Percentiles rank a stretch among this genome's conserved stretches.
Conservation (phyloP, 305 asterid species). For the Solanum aculeatissimum region DNA sequence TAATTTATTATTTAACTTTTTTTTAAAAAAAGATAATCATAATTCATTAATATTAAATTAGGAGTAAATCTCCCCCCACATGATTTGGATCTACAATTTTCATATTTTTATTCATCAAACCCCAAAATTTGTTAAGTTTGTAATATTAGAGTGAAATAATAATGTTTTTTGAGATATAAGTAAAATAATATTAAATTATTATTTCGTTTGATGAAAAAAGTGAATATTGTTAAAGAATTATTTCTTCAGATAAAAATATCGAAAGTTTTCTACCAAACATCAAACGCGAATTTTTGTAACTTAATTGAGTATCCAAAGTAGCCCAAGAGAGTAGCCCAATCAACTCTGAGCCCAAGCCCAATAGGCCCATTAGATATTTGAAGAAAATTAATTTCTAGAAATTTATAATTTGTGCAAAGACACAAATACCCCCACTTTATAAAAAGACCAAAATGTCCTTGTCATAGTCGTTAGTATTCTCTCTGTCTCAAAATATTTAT, state of each 20-base stretch:
- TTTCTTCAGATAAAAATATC: not conserved
- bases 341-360: not conserved
- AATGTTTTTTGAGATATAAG: not conserved
- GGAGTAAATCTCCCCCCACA: not conserved
- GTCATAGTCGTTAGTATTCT: not conserved
- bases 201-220: no score
- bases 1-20: not conserved
- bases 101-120: not conserved
- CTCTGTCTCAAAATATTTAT: not conserved
- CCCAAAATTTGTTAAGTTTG: not conserved
- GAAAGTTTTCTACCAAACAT: not conserved
- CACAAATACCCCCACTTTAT: not conserved
- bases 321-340: not conserved
- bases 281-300: not conserved
- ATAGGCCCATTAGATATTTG: not conserved
- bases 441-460: not conserved
- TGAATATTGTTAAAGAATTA: not conserved
- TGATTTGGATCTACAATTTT: not conserved
- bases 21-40: not conserved
- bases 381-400: not conserved
- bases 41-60: not conserved
- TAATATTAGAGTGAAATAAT: not conserved
- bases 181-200: not conserved
- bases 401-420: not conserved
- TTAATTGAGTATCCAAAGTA: not conserved